Base-by-base conservation (phyloP, 2,329 filamentous ascomycete genomes). In the Diplodia seriata region DNA sequence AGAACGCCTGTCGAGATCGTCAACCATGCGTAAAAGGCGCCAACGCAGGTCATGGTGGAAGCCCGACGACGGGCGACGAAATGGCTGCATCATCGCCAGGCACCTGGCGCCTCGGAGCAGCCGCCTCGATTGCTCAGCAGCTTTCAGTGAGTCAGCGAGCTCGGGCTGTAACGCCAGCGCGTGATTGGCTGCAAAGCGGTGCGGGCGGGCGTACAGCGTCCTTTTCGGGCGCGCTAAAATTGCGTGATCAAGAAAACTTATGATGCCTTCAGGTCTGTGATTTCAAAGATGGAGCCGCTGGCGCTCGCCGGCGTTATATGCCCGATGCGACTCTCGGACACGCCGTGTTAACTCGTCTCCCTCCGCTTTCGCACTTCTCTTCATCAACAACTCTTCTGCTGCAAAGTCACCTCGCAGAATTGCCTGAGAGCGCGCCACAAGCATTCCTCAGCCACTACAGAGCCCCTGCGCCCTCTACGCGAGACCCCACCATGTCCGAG, bases 231-330 rank as follows among this genome's bases (percentile, higher is more conserved):
- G 29, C 65, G 65, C 65, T 67, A 67, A 67, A 67, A 70, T 70
- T 70, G 69, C 69, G 69, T 70, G 69, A 68, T 70, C 69, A 68
- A 40, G 53, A 66, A 69, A 67, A 61, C 43, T 67, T 69, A 69
- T 67, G 69, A 69, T 67, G 67, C 67, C 67, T 64, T 66, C 63
- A 69, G 63, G 57, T 67, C 66, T 69, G 57, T 62, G 69, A 70
- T 70, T 70, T 70, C 67, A 70, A 70, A 70, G 67, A 67, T 63
- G 57, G 62, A 61, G 62, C 56, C 54, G 67, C 49, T 29, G 54
- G 53, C 55, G n/a, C 33, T 26, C 54, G 66, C 66, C 66, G 56
- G 57, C 47, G 66, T 55, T 68, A 63, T 68, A 68, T 66, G 66
- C 67, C 55, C 54, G 49, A 54, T 66, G 53, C n/a, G 36, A 59